Base-by-base conservation (phyloP, 768 basidiomycete genomes). In the Termitomyces titanicus region DNA sequence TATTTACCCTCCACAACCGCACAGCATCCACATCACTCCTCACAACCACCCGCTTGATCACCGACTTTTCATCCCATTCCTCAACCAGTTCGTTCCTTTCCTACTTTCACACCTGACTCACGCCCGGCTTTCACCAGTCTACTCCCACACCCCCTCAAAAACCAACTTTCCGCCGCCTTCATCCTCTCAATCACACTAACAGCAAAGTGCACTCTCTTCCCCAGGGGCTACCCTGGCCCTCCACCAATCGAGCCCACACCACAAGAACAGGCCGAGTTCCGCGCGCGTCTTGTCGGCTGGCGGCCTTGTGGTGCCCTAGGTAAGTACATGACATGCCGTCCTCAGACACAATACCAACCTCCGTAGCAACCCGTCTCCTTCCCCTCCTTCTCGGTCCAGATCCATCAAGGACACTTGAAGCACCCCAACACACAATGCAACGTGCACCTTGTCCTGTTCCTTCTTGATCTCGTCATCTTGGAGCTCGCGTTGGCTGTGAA, bases 141-240 rank as follows among this genome's bases (percentile, higher is more conserved):
- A 57, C 73, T 95, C 25, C 86, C 85, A 0, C 81, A 89, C 64
- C 63, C 91, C 47, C 71, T 97, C 46, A 76, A 78, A 58, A 74
- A 73, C 0, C 70, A 78, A 18, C 71, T 88, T 53, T 74, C 83
- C 1, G 73, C 82, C 6, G 57, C 73, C 5, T 78, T 80, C 47
- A 67, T 91, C 24, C 75, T 86, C 18, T 74, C 73, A 31, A 67
- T 80, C 25, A 73, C 85, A 35, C 79, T 82, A 35, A 64, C 78
- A 5, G 71, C 84, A 13, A 92, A 90, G 62, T 78, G 78, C 9
- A 79, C 86, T 8, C 76, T 98, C 25, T 98, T 96, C 66, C 95
- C 96, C 3, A 85, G 85, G 57, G 95, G 96, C 13, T 92, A 92
- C 71, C 94, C 93, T 1, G 89, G 81, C 0, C 83, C 85, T 0